phyloP scores from a whole-genome alignment of 2,329 filamentous ascomycete species.

The Phaeophleospora eucalypticola region DNA sequence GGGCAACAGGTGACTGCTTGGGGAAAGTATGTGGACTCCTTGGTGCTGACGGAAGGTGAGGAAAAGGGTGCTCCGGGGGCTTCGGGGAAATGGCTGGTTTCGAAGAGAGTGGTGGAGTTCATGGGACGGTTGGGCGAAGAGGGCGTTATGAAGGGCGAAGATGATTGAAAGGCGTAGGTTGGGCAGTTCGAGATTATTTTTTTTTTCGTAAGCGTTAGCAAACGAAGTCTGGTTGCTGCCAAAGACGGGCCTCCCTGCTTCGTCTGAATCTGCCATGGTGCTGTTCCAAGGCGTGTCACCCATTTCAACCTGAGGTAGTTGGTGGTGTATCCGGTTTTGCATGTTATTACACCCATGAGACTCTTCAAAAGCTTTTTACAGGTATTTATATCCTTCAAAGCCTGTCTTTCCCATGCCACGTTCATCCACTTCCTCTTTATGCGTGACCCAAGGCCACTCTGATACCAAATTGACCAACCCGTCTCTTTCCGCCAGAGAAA shows the following conservation, averaged over 20 bases:
- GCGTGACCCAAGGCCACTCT: slow-evolving; percentile 28
- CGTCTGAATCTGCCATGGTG: no score
- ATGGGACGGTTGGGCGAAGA: slow-evolving; percentile 35
- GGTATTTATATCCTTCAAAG: no score
- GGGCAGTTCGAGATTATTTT: no score
- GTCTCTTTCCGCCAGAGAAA: slow-evolving; percentile 28
- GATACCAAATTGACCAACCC: slow-evolving; percentile 31
- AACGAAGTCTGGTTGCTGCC: no score
- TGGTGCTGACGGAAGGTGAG: slow-evolving; percentile 27
- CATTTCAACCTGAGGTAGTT: no score
- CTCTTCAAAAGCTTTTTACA: no score
- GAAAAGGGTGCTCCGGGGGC: slow-evolving; percentile 29
- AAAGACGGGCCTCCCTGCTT: no score
- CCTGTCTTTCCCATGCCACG: no score
- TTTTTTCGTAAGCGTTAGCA: no score
- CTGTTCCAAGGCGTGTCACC: no score
- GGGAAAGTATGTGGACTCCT: slow-evolving; percentile 39
- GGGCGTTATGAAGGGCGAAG: slow-evolving; percentile 31
- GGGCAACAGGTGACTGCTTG: slow-evolving; percentile 41
- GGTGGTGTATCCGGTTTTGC: no score
- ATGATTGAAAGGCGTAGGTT: slow-evolving; percentile 1
- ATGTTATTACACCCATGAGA: no score
- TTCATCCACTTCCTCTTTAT: slow-evolving; percentile 2
- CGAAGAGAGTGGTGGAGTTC: slow-evolving; percentile 35
- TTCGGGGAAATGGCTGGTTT: slow-evolving; percentile 40